Base-by-base conservation (phyloP, 2,329 filamentous ascomycete genomes). In the Trichoderma simmonsii region DNA sequence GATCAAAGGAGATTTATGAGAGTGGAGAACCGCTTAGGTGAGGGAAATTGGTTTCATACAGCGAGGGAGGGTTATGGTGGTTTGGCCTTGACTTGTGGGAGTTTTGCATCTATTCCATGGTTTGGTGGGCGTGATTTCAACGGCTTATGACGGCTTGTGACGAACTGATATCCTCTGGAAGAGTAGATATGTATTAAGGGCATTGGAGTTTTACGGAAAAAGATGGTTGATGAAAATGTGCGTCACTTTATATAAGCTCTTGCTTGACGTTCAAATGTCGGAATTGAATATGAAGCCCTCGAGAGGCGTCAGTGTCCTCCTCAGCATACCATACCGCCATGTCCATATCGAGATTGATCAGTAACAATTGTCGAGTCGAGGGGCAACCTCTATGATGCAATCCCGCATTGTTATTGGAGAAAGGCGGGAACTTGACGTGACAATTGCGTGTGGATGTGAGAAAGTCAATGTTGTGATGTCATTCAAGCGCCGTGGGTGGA, bases 1-100 rank as follows among this genome's bases (percentile, higher is more conserved):
- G 81, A 83, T 88, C 73, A 85, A 81, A 76, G 82, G 77, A 39
- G 74, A 76, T 34, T 81, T 83, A 67, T 81, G 76, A 63, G 80
- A 36, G 34, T 36, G 34, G 32, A 67, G 8, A 18, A 39, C 9
- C 30, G 12, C 24, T 21, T 1, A 24, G 21, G 28, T n/a, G 28
- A 36, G 9, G 43, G n/a, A 26, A 34, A 51, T n/a, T 28, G 24
- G 24, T 62, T 70, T 70, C 57, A 70, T 62, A 28, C 67, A 48
- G 57, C 28, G 57, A 60, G 15, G 56, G 39, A 32, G 11, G 48
- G n/a, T 43, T 34, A 7, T 70, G 30, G 30, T 66, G n/a, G 28
- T 59, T 69, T 69, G 36, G 39, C 59, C 26, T 70, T 39, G 43
- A 26, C 34, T 65, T 62, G 36, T 39, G 48, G 70, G 71, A 69